These are phyloP conservation scores for Chlamydomonas schloesseri DNA, from an alignment of 139 green algal genomes.

Conservation along the genomic window DNA sequence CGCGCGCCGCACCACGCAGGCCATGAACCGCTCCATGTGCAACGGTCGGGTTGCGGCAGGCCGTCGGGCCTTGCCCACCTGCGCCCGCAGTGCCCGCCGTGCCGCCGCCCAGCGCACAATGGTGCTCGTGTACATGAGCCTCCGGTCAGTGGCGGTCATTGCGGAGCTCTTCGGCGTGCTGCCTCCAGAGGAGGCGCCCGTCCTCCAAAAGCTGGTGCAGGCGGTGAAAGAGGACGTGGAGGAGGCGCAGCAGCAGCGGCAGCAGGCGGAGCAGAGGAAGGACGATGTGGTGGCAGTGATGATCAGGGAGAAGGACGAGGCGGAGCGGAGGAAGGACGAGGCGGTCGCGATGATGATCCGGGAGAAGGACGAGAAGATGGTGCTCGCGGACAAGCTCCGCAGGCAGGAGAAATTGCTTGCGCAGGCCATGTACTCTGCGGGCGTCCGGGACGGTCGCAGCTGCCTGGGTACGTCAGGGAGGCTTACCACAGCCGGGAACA, in stretches of 20 bases:
- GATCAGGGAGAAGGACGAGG: not conserved
- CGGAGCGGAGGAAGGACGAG: not conserved
- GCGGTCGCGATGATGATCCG: not conserved
- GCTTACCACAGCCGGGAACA: slow-evolving; percentile 4
- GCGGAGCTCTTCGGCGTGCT: not conserved
- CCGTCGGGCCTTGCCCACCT: not conserved
- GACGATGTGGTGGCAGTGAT: not conserved
- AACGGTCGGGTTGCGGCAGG: not conserved
- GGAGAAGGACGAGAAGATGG: slow-evolving; percentile 14
- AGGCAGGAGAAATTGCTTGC: not conserved
- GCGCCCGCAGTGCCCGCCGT: not conserved
- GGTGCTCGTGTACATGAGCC: not conserved
- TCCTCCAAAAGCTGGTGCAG: not conserved
- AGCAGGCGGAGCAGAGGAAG: not conserved
- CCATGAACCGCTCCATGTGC: slow-evolving; percentile 8
- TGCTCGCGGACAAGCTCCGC: not conserved
- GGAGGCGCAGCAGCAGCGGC: not conserved
- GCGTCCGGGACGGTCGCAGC: not conserved
- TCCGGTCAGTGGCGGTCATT: not conserved
- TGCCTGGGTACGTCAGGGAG: slow-evolving; percentile 7
- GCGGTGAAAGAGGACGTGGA: slow-evolving; percentile 2
- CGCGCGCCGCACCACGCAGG: not conserved
- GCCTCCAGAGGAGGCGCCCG: not conserved
- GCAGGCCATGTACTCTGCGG: slow-evolving; percentile 5
- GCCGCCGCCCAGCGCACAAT: not conserved